Base-by-base conservation (phyloP, 805 yeast genomes). In the Candida chilensis region DNA sequence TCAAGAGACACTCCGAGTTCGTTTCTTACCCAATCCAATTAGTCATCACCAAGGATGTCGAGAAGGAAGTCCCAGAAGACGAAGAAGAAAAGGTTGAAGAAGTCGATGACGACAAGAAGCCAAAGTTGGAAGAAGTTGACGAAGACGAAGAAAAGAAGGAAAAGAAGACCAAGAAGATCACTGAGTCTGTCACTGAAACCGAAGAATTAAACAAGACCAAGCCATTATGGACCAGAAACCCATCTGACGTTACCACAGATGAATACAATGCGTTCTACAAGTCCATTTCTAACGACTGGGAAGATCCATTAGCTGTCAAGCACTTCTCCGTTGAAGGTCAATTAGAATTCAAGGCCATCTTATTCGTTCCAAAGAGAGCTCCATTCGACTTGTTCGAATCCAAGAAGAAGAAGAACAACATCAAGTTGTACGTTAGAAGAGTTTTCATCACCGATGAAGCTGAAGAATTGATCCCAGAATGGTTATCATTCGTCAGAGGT, bases 311-410 rank as follows among this genome's bases (percentile, higher is more conserved):
- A 60, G 96, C 96, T 46, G 97, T 92, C 47, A 92, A 92, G 78
- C 99, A 92, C 71, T 92, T 92, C 77, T 85, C 96, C 31, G 99
- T 92, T 55, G 99, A 92, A 74, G 99, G 99, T 75, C 98, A 92
- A 74, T 78, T 92, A 53, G 99, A 92, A 74, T 92, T 92, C 79
- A 88, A 81, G 72, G 97, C 98, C 42, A 92, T 92, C 56, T 72
- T 92, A 52, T 92, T 86, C 57, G 77, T 92, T 67, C 99, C 99
- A 67, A 85, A 83, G 75, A 87, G 98, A 74, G 96, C 99, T 52
- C 98, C 99, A 66, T 85, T 92, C 56, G 98, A 92, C 60, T 72
- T 94, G 59, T 92, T 92, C 58, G 98, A 92, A 74, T 74, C 88
- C 41, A 92, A 92, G 80, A 92, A 87, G 94, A 92, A 92, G 95